phyloP scores from a whole-genome alignment of 1,284 basidiomycete species.

The Cystobasidium slooffiae region DNA sequence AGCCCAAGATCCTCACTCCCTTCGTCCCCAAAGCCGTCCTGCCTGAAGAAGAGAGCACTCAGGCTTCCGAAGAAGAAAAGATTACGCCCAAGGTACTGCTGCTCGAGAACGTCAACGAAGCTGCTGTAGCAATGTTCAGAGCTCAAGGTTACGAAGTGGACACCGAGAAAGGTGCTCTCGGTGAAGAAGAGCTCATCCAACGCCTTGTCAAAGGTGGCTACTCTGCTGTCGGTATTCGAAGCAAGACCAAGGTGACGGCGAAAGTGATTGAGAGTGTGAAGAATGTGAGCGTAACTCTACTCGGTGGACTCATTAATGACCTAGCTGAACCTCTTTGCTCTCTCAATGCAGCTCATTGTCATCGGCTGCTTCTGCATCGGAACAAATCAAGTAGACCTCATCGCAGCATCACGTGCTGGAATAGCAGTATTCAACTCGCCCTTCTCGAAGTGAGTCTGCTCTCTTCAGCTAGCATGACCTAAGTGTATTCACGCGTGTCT shows the following conservation, averaged over 20 bases:
- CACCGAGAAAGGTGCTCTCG: conserved; percentile 82
- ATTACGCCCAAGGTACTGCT: conserved; percentile 30
- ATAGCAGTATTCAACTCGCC: conserved; percentile 99
- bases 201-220: conserved; percentile 75
- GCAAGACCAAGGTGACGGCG: conserved; percentile 94
- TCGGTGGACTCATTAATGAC: background rate
- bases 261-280: conserved; percentile 70
- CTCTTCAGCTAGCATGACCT: background rate
- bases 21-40: conserved; percentile 36
- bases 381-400: conserved; percentile 95
- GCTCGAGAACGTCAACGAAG: conserved; percentile 65
- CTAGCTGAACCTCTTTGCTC: background rate
- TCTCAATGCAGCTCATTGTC: conserved; percentile 74
- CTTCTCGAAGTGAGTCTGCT: conserved; percentile 74
- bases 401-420: conserved; percentile 80
- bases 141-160: conserved; percentile 92
- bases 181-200: conserved; percentile 87
- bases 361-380: conserved; percentile 99
- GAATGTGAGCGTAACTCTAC: conserved; percentile 6
- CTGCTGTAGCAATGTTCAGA: conserved; percentile 81
- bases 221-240: conserved; percentile 94
- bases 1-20: conserved; percentile 40
- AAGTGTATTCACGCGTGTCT: background rate
- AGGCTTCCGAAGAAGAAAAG: conserved; percentile 23
- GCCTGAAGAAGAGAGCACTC: background rate